phyloP scores from a whole-genome alignment of 441 rosid species.

The Mallotus japonicus region DNA sequence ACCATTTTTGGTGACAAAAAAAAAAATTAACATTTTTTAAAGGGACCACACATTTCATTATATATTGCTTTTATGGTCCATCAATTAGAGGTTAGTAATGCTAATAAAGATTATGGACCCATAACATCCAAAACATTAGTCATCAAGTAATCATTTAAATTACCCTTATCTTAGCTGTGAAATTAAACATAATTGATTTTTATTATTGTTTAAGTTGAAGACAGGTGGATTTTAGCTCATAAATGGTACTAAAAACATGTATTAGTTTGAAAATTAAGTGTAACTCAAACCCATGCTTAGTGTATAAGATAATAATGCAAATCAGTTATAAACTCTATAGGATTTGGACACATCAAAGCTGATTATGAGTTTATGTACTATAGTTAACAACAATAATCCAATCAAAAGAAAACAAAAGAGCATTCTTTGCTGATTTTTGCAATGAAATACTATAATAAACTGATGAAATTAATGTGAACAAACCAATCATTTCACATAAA shows the following conservation, averaged over 20 bases:
- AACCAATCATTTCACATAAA: too few relatives aligned
- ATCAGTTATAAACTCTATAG: too few relatives aligned
- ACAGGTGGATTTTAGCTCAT: neutral
- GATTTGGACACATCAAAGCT: too few relatives aligned
- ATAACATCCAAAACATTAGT: neutral
- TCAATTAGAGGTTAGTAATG: neutral
- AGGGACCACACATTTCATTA: conserved; percentile 4
- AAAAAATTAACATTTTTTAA: neutral
- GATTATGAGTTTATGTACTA: neutral
- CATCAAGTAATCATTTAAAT: neutral
- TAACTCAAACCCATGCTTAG: neutral
- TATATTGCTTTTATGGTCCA: neutral
- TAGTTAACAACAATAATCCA: neutral
- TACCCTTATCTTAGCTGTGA: neutral
- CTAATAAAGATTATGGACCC: conserved; percentile 2
- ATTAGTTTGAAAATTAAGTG: neutral
- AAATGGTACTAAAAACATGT: neutral
- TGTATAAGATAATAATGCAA: neutral
- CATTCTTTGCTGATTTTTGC: neutral
- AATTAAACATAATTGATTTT: neutral
- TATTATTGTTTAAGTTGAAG: neutral
- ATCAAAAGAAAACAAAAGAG: neutral
- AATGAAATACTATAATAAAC: too few relatives aligned
- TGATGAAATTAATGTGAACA: too few relatives aligned
- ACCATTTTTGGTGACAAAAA: neutral